Evolutionary conservation across 305 asterid genomes (phyloP), one percentile per base, ranked within the genome.

Genomic region (Fraxinus dipetala): DNA sequence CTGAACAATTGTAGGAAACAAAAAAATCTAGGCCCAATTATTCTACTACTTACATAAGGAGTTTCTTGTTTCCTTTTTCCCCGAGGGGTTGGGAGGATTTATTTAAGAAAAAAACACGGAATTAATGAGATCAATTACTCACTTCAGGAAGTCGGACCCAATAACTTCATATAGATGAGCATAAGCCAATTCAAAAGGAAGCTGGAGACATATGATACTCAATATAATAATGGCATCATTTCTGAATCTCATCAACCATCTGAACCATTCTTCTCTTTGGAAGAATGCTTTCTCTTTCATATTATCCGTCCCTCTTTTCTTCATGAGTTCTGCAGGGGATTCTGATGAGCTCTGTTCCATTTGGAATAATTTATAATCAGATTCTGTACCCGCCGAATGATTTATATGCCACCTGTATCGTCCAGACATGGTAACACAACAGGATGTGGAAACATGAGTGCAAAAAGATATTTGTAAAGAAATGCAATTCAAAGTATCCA

Each of bases 241-340:
- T 85, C 99, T 92, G 69, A 94, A 87, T 96, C 99, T 94, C 97
- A 86, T 88, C 78, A 92, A 86, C 90, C 94, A 92, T 78, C 93
- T 89, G 82, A 93, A 85, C 99, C 98, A 94, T 87, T 96, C 99
- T 86, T 94, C 98, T 87, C 92, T 90, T 85, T 94, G 98, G 75
- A 86, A 90, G 74, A 65, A 80, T 80, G 92, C 96, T 78, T 92
- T 94, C 61, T 88, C 97, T 80, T 85, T 84, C 83, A 80, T 82
- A 87, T 79, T 89, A 81, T 93, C 93, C 3, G 87, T 80, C 83
- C 82, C 92, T 79, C 85, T 87, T 81, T 89, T 92, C 91, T 85
- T 90, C 89, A 86, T 82, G 76, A 85, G 82, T 38, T 91, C 93
- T 5, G 86, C 69, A 18, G 95, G 92, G 56, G 88, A 85, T 31